A percentile compares a stretch with the other conserved stretches of the same genome.
These are phyloP conservation scores for Cryphonectria parasitica DNA, from an alignment of 2,329 filamentous ascomycete species.

Conservation along the genomic window DNA sequence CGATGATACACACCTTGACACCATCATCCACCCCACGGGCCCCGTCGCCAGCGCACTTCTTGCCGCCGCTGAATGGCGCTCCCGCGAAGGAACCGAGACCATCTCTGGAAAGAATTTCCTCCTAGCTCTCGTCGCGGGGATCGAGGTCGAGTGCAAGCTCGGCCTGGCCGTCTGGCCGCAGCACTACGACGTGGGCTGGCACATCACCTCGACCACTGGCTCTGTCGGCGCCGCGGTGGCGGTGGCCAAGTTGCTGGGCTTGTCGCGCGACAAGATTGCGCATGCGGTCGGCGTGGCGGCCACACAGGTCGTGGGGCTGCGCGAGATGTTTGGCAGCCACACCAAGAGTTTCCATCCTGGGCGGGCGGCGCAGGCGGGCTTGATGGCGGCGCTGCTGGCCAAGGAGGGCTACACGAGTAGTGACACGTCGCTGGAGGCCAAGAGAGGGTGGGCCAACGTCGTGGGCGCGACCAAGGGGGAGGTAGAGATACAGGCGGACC, in stretches of 20 bases:
- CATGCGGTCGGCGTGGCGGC: conserved; percentile 58
- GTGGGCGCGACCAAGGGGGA: conserved; percentile 47
- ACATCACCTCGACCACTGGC: conserved; percentile 57
- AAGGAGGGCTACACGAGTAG: conserved; percentile 54
- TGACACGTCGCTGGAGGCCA: conserved; percentile 51
- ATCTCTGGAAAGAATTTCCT: conserved; percentile 52
- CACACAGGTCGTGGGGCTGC: conserved; percentile 56
- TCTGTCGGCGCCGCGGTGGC: conserved; percentile 57
- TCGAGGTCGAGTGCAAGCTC: conserved; percentile 57
- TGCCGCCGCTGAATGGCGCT: conserved; percentile 48
- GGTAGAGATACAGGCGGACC: conserved; percentile 40
- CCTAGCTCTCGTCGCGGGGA: conserved; percentile 54
- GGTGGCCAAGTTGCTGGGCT: conserved; percentile 50
- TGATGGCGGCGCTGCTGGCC: conserved; percentile 46
- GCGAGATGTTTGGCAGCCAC: conserved; percentile 59
- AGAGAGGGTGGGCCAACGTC: conserved; percentile 57
- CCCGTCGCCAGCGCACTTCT: conserved; percentile 55
- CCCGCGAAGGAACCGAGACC: conserved; percentile 23
- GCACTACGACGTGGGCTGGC: conserved; percentile 61
- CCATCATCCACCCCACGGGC: conserved; percentile 58
- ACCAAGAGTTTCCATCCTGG: conserved; percentile 60
- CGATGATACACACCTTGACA: conserved; percentile 60
- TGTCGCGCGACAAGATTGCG: conserved; percentile 45
- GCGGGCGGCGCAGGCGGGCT: conserved; percentile 55
- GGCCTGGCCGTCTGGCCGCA: conserved; percentile 56